These are phyloP conservation scores for Microsporum ferrugineum DNA, from an alignment of 2,329 filamentous ascomycete genomes.

Conservation along the genomic window DNA sequence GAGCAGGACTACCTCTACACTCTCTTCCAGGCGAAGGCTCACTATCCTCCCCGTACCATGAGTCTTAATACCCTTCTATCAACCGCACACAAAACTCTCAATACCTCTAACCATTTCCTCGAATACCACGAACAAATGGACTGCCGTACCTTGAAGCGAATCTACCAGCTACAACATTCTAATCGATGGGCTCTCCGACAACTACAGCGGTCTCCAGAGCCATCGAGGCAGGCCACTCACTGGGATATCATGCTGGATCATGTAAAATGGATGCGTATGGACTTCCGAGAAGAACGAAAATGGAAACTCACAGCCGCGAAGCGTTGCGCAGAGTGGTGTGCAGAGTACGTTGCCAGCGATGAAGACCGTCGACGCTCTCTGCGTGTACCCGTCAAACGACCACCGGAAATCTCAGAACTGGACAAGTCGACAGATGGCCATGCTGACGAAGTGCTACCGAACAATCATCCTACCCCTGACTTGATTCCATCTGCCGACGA, in stretches of 20 bases:
- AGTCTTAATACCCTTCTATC: constrained; percentile 60
- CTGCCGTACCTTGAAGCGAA: constrained; percentile 69
- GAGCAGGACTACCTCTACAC: constrained; percentile 52
- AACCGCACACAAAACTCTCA: constrained; percentile 79
- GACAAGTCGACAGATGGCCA: not conserved
- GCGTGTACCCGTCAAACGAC: constrained; percentile 47
- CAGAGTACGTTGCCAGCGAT: constrained; percentile 61
- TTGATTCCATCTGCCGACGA: constrained; percentile 53
- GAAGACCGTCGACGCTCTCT: constrained; percentile 53
- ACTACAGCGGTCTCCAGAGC: constrained; percentile 72
- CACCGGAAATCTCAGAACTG: constrained; percentile 15
- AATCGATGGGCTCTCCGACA: constrained; percentile 91
- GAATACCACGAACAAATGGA: constrained; percentile 79
- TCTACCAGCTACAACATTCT: constrained; percentile 81
- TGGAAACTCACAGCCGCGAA: constrained; percentile 79
- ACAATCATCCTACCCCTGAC: constrained; percentile 52
- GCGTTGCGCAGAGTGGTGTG: constrained; percentile 70
- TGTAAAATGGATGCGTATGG: constrained; percentile 96
- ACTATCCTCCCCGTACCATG: constrained; percentile 42
- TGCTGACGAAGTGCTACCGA: constrained; percentile 20
- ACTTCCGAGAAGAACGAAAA: constrained; percentile 86
- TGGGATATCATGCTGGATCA: constrained; percentile 80
- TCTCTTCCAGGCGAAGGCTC: constrained; percentile 50
- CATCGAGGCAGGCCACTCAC: constrained; percentile 62
- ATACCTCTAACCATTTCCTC: constrained; percentile 71